phyloP scores from a whole-genome alignment of 306 rosid genomes.

The Prunus mongolica region DNA sequence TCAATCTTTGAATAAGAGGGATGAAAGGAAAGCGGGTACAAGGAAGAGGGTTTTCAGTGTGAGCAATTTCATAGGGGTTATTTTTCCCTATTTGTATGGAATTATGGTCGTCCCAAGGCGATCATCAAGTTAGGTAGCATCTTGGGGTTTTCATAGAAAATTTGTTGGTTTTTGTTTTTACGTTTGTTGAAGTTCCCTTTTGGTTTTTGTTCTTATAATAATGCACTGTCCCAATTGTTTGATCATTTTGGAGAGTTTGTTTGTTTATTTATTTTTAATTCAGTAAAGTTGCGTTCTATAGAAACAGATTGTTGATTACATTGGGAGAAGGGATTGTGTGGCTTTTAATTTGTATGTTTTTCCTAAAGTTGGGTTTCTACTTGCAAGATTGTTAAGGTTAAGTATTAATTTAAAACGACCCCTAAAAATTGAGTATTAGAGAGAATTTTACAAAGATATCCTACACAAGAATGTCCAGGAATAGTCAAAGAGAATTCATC shows the following conservation, averaged over 20 bases:
- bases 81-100: slow-evolving; percentile 1
- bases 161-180: neutral
- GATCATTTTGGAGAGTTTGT: neutral
- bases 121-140: slow-evolving; percentile 6
- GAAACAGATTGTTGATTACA: neutral
- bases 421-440: too few relatives aligned
- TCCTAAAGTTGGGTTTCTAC: too few relatives aligned
- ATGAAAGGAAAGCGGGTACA: neutral
- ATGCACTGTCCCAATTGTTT: neutral
- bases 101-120: neutral
- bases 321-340: too few relatives aligned
- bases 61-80: neutral
- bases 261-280: neutral
- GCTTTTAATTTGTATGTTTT: too few relatives aligned
- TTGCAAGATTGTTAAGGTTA: too few relatives aligned
- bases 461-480: too few relatives aligned
- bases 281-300: neutral
- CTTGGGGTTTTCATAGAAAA: neutral
- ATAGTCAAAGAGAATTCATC: too few relatives aligned
- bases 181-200: neutral
- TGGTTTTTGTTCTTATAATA: neutral
- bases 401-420: too few relatives aligned
- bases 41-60: neutral
- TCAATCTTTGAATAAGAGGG: neutral
- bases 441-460: too few relatives aligned